Percentiles rank a stretch among this genome's conserved stretches.
These are phyloP conservation scores for Pulveroboletus sp. DNA, from an alignment of 768 basidiomycete genomes.

Conservation along the genomic window DNA sequence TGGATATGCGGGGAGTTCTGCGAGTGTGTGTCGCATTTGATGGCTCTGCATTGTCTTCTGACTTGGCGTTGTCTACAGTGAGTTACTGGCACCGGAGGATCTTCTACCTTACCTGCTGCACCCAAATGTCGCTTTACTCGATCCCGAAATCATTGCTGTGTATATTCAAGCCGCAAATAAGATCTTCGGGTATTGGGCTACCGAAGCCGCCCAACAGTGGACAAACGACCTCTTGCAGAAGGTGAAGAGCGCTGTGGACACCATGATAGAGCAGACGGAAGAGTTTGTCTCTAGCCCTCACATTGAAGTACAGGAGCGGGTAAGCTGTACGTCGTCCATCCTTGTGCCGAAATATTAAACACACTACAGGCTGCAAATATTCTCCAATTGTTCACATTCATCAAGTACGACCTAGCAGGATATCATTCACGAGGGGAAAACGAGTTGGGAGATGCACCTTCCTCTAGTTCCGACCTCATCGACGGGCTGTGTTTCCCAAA, in stretches of 20 bases:
- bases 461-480: constrained; percentile 36
- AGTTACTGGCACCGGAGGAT: constrained; percentile 74
- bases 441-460: constrained; percentile 35
- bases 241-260: constrained; percentile 59
- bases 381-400: constrained; percentile 68
- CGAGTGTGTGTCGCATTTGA: constrained; percentile 48
- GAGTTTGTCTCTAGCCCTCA: constrained; percentile 59
- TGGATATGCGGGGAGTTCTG: constrained; percentile 97
- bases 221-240: constrained; percentile 63
- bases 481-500: constrained; percentile 67
- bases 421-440: constrained; percentile 41
- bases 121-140: constrained; percentile 49
- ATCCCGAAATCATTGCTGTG: constrained; percentile 64
- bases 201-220: constrained; percentile 74
- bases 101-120: constrained; percentile 67
- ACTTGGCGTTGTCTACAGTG: constrained; percentile 39
- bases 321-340: constrained; percentile 33
- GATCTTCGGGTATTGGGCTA: constrained; percentile 82
- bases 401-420: constrained; percentile 63
- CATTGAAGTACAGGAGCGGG: constrained; percentile 91
- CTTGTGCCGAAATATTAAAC: neutral
- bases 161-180: constrained; percentile 84
- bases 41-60: neutral
- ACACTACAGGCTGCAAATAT: constrained; percentile 70
- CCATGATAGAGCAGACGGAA: constrained; percentile 52